phyloP scores from a whole-genome alignment of 768 basidiomycete species.

The Rhodotorula babjevae region DNA sequence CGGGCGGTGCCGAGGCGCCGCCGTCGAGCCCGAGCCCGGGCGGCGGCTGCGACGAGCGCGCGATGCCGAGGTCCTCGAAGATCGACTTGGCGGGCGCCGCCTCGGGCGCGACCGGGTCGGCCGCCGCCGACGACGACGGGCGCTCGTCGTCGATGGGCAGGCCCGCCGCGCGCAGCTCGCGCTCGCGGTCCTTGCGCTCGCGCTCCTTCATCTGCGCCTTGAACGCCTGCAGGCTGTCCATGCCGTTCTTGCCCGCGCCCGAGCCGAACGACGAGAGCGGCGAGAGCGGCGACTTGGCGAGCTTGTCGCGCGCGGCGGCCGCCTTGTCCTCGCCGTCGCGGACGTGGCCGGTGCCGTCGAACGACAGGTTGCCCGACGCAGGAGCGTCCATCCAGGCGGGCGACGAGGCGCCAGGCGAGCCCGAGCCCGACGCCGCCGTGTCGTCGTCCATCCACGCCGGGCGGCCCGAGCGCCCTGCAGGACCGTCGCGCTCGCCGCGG shows the following conservation, averaged over 20 bases:
- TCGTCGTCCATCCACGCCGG: constrained; percentile 39
- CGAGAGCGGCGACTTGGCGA: not conserved
- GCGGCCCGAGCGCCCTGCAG: not conserved
- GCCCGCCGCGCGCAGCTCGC: constrained; percentile 13
- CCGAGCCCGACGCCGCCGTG: too few relatives aligned
- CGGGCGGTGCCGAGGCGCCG: too few relatives aligned
- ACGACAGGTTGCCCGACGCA: constrained; percentile 4
- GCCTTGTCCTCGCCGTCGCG: not conserved
- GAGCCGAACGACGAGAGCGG: not conserved
- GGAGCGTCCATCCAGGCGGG: constrained; percentile 33
- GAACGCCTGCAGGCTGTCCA: constrained; percentile 37
- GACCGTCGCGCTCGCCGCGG: constrained; percentile 5
- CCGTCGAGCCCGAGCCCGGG: constrained; percentile 7
- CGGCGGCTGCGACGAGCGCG: constrained; percentile 3
- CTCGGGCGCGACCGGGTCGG: not conserved
- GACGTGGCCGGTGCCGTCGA: constrained; percentile 4
- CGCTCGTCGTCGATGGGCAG: constrained; percentile 1
- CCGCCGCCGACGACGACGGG: not conserved
- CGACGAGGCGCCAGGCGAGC: not conserved
- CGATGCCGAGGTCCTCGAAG: constrained; percentile 33
- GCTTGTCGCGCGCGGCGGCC: not conserved
- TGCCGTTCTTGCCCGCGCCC: constrained; percentile 15
- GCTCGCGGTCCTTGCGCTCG: constrained; percentile 27
- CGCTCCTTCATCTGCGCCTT: constrained; percentile 39
- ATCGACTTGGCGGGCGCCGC: constrained; percentile 18